Evolutionary conservation across 768 basidiomycete species (phyloP), one percentile per base, ranked within the genome.

Genomic region (Suillus hirtellus): DNA sequence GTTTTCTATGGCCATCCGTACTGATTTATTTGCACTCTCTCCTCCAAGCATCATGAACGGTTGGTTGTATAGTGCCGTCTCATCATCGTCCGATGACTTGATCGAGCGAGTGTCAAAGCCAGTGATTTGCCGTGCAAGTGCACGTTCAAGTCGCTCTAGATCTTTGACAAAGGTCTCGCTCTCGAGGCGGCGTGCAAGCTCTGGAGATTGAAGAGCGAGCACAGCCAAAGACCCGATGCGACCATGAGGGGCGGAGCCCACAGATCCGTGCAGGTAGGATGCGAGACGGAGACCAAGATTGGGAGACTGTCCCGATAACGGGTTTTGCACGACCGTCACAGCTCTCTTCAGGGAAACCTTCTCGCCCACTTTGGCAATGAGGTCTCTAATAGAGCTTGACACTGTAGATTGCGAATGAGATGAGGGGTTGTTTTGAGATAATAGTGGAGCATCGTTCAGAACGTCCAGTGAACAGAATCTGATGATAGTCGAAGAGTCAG

Each of bases 111-210:
- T 92, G 34, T 91, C 86, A 71, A 95, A 89, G 3, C 94, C 95
- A 24, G 87, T 86, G 59, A 94, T 88, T 75, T 96, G 95, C 47
- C 93, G 84, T 11, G 89, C 90, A n/a, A 96, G 66, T 2, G 89
- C 84, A 27, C 92, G 86, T 67, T 90, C 87, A 15, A 96, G 79
- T 49, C 81, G 80, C 38, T 79, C 79, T 19, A 92, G 76, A 44
- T 90, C 85, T n/a, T 77, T 72, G 34, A 79, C 76, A 68, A 89
- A 88, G n/a, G 71, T 71, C 55, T 81, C 73, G 2, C 82, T 80
- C 17, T 73, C 74, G 52, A 88, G 72, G 64, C 82, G 70, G 34
- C 75, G 70, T 43, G 78, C 63, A 54, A 90, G 73, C 60, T 78
- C 68, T 61, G 80, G 72, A 24, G 88, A 80, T 65, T 82, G 80